Base-by-base conservation (phyloP, 371 early-diverging fungal genomes). In the Haplosporangium sp. region DNA sequence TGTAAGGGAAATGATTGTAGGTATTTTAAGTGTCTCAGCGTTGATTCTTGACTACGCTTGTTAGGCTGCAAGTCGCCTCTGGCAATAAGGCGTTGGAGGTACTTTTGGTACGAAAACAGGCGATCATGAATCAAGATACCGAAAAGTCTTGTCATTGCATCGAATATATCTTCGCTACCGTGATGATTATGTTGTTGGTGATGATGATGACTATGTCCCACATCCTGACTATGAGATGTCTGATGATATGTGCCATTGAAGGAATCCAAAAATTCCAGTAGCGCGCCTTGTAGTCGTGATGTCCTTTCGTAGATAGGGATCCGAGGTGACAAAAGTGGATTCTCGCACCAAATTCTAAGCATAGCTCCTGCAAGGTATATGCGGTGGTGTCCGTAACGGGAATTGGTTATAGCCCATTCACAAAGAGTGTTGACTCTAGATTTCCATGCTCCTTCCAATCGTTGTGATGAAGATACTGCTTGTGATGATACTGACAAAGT, bases 81-180 rank as follows among this genome's bases (percentile, higher is more conserved):
- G 10, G 93, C 90, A 71, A 90, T 90, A n/a, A 92, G 65, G 34
- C 91, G 83, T 35, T 88, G 81, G 15, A 91, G 65, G 70, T 89
- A 92, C 11, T 87, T 85, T 58, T 89, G 89, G 53, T 90, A 90
- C 1, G 92, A 91, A 65, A 92, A 92, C 38, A 90, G 71, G 15
- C 82, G 83, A 37, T 85, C 65, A 5, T 87, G 84, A 40, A 89
- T 91, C 34, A 92, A 72, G 11, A 89, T 89, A 52, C 89, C 90
- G 76, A 88, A 92, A 15, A 92, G 69, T 27, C 75, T 56, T 2
- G 75, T 71, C 19, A 81, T 68, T 3, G 82, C 82, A 15, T 81
- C 82, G 20, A 67, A 57, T 6, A 63, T 67, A 50, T 78, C 79
- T 39, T 78, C 79, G 35, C 52, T 67, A 13, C 71, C 71, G 48